A percentile compares a stretch with the other conserved stretches of the same genome.
Evolutionary conservation across 2,329 filamentous ascomycete genomes (phyloP).

Genomic region (Annulohypoxylon truncatum): DNA sequence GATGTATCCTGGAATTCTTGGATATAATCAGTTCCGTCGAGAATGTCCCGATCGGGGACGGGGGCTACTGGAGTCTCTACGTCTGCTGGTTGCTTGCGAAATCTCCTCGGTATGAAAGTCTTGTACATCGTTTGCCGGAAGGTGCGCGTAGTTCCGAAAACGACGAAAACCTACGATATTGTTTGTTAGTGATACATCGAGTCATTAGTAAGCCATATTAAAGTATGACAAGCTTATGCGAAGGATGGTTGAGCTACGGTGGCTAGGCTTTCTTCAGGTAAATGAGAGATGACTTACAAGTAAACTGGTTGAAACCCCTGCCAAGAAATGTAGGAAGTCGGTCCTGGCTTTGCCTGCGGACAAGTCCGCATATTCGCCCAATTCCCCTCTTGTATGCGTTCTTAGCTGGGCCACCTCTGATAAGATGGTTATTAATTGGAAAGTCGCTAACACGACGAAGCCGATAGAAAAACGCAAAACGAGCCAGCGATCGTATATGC

Average conservation of each 20-base stretch:
- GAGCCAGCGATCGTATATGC: slow-evolving; percentile 55
- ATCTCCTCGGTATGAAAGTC: slow-evolving; percentile 36
- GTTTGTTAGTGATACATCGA: slow-evolving; percentile 12
- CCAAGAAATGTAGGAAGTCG: slow-evolving; percentile 52
- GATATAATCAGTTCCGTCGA: slow-evolving; percentile 9
- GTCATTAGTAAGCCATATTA: neutral
- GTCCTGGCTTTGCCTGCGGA: slow-evolving; percentile 43
- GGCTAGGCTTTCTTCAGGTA: neutral
- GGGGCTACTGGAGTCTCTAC: neutral
- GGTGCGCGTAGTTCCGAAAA: slow-evolving; percentile 44
- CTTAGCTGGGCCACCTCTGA: slow-evolving; percentile 47
- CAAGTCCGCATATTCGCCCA: slow-evolving; percentile 47
- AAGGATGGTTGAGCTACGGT: neutral
- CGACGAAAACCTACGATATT: slow-evolving; percentile 38
- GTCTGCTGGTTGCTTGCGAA: slow-evolving; percentile 24
- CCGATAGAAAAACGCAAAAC: slow-evolving; percentile 54
- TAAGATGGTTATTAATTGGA: slow-evolving; percentile 51
- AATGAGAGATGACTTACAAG: slow-evolving; percentile 39
- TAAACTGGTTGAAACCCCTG: slow-evolving; percentile 45
- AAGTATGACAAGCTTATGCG: neutral
- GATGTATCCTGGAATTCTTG: neutral
- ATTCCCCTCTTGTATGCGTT: slow-evolving; percentile 43
- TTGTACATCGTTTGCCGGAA: slow-evolving; percentile 38
- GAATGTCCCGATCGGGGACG: neutral
- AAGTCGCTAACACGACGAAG: slow-evolving; percentile 51